Evolutionary conservation across 164 flowering plant species (phyloP).

Genomic region (Magnolia officinalis): DNA sequence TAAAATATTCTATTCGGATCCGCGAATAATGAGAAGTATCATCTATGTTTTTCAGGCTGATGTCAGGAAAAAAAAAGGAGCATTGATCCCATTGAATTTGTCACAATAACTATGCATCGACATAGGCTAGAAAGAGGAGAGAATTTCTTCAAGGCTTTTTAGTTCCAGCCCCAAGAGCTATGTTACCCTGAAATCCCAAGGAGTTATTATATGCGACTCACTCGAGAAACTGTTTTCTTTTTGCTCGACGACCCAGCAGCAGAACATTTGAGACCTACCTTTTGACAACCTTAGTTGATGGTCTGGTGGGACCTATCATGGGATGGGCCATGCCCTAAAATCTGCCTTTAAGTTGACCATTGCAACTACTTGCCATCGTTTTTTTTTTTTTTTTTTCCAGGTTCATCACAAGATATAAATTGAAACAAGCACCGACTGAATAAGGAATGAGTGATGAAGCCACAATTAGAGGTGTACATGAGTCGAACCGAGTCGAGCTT

Average conservation of each 20-base stretch:
- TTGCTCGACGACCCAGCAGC: no score
- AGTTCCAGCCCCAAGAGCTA: constrained; percentile 4
- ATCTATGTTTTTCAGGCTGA: constrained; percentile 57
- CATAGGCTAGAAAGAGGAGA: constrained; percentile 85
- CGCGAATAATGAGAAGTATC: not conserved
- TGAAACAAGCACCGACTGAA: constrained; percentile 62
- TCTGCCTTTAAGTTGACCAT: no score
- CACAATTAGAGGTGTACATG: constrained; percentile 21
- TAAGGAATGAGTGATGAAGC: constrained; percentile 88
- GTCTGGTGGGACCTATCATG: no score
- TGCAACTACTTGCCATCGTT: no score
- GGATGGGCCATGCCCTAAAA: no score
- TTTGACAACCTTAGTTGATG: no score
- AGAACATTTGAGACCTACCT: no score
- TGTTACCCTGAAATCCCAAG: no score
- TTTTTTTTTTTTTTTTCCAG: constrained; percentile 27
- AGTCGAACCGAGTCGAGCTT: no score
- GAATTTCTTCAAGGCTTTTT: constrained; percentile 64
- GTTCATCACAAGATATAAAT: constrained; percentile 85
- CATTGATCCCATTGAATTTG: constrained; percentile 79
- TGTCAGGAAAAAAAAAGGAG: constrained; percentile 58
- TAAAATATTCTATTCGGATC: constrained; percentile 26
- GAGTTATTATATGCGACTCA: no score
- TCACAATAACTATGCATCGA: constrained; percentile 89
- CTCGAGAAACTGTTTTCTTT: no score